phyloP scores from a whole-genome alignment of 2,329 filamentous ascomycete species.

The Ustulina deusta region DNA sequence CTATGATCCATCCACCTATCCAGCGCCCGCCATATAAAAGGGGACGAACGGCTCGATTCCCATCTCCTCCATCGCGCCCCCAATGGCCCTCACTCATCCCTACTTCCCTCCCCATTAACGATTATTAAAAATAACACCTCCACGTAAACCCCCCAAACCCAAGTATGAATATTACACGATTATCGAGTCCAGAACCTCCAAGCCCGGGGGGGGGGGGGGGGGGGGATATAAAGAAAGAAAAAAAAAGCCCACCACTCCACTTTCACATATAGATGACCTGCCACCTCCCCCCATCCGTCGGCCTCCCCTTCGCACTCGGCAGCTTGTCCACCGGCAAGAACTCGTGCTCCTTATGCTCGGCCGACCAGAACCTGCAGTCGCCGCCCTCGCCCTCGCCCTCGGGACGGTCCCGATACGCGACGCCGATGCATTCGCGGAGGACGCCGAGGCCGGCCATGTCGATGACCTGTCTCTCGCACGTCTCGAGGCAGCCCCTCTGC shows the following conservation, averaged over 20 bases:
- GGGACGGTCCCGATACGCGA: constrained; percentile 35
- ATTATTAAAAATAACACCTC: background rate
- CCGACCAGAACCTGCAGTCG: constrained; percentile 36
- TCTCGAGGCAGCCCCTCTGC: constrained; percentile 39
- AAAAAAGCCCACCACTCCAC: background rate
- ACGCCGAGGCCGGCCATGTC: constrained; percentile 22
- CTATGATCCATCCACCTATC: constrained; percentile 12
- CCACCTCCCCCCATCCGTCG: constrained; percentile 18
- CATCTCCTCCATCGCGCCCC: background rate
- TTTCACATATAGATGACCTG: constrained; percentile 39
- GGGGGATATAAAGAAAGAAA: background rate
- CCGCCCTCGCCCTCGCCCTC: constrained; percentile 17
- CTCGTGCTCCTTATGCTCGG: constrained; percentile 31
- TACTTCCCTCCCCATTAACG: background rate
- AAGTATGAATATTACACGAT: constrained; percentile 7
- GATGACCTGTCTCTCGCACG: constrained; percentile 43
- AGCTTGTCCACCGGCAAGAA: constrained; percentile 42
- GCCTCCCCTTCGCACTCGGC: background rate
- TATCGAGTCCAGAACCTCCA: background rate
- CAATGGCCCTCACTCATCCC: background rate
- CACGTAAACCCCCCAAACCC: background rate
- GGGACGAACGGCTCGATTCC: background rate
- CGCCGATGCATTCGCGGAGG: constrained; percentile 43
- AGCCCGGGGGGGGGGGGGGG: too few relatives aligned
- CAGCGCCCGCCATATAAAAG: constrained; percentile 12